A percentile compares a stretch with the other conserved stretches of the same genome.
These are phyloP conservation scores for Chaetomium fimeti DNA, from an alignment of 495 filamentous ascomycete genomes.

Conservation along the genomic window DNA sequence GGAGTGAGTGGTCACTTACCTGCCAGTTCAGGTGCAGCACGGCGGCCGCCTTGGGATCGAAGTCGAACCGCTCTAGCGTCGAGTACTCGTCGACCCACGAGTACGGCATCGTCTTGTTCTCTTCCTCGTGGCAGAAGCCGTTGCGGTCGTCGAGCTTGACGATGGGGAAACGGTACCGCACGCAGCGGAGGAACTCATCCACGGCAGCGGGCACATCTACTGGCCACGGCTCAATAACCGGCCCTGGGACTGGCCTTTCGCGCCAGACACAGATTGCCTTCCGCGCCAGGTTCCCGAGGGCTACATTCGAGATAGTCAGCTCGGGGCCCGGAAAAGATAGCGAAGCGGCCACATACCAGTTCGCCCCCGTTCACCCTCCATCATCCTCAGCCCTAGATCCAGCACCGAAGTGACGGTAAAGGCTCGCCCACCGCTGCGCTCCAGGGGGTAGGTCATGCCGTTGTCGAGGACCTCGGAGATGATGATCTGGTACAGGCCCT, in stretches of 20 bases:
- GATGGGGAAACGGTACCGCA: constrained; percentile 24
- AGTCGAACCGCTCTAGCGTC: constrained; percentile 12
- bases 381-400: constrained; percentile 28
- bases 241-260: constrained; percentile 15
- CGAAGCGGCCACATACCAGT: constrained; percentile 7
- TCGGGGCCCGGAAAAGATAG: no score
- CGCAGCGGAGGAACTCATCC: constrained; percentile 23
- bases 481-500: constrained; percentile 28
- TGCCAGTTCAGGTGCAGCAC: constrained; percentile 26
- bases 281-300: constrained; percentile 24
- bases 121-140: constrained; percentile 22
- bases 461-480: constrained; percentile 26
- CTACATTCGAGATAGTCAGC: constrained; percentile 12
- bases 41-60: constrained; percentile 25
- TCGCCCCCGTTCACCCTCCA: constrained; percentile 24
- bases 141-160: constrained; percentile 26
- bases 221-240: constrained; percentile 4
- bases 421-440: constrained; percentile 19
- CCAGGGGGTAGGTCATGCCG: constrained; percentile 18
- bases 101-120: constrained; percentile 7
- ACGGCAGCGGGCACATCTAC: constrained; percentile 18
- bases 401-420: constrained; percentile 26
- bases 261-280: constrained; percentile 25
- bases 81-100: constrained; percentile 17
- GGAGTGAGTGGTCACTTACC: background rate